Base-by-base conservation (phyloP, 2,329 filamentous ascomycete species). In the Escovopsis weberi region DNA sequence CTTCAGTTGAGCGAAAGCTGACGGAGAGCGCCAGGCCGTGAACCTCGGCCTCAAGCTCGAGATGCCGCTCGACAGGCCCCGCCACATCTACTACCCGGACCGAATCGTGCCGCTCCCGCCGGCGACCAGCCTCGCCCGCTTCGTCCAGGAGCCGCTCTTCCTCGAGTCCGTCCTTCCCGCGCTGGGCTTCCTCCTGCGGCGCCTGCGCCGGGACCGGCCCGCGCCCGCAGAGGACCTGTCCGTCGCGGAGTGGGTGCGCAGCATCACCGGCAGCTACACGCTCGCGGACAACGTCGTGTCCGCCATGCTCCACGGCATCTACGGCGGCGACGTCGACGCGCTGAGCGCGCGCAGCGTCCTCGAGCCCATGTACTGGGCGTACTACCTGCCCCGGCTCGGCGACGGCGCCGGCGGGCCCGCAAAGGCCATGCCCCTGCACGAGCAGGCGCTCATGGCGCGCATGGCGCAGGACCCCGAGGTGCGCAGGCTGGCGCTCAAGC, bases 31-130 rank as follows among this genome's bases (percentile, higher is more conserved):
- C 15, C 37, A 63, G 60, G 53, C 51, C 12, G 53, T 61, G 37
- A 59, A 62, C 43, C 55, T 63, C 26, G 60, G 60, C 33, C 59
- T 63, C 45, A 43, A 47, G n/a, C 53, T 78, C 69, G 38, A 60
- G 60, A 68, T 72, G 63, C 71, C 41, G 68, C 70, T 42, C 67
- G 55, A 53, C 36, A 48, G 51, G 40, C 52, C 57, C 12, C 82
- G 87, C 47, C 95, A 80, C 60, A 68, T 96, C 46, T 95, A 91
- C 70, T 94, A 93, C 55, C 85, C 85, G 2, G 83, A 94, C 57
- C 84, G 80, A 54, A 72, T 65, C 32, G 59, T 65, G 26, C 42
- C 50, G 33, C 48, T 60, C 26, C 62, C 61, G 2, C 60, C 61
- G 3, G 43, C 50, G 19, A 44, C 50, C 30, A 47, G 46, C 42